Evolutionary conservation across 495 filamentous ascomycete genomes (phyloP).

Genomic region (Aspergillus nidulans): DNA sequence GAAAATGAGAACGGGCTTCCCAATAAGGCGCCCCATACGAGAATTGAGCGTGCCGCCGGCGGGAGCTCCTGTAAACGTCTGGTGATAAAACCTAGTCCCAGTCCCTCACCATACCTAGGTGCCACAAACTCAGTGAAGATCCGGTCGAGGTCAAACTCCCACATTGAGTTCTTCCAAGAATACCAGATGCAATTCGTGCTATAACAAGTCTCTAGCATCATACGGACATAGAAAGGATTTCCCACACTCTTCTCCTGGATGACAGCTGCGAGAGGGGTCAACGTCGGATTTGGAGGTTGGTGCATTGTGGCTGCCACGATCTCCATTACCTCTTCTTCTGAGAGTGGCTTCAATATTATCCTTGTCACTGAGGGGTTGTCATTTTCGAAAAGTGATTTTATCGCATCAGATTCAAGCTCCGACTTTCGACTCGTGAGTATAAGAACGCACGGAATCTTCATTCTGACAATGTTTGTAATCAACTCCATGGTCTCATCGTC

Average conservation of each 20-base stretch:
- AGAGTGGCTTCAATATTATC: constrained; percentile 62
- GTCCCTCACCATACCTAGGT: constrained; percentile 68
- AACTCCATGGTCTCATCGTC: constrained; percentile 81
- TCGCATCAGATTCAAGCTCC: constrained; percentile 34
- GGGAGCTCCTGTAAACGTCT: constrained; percentile 73
- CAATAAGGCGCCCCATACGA: constrained; percentile 81
- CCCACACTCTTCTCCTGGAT: constrained; percentile 78
- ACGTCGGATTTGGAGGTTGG: constrained; percentile 30
- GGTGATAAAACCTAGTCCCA: constrained; percentile 74
- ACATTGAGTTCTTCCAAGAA: constrained; percentile 70
- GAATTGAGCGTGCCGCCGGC: constrained; percentile 62
- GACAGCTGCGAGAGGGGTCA: constrained; percentile 55
- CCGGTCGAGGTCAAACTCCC: constrained; percentile 80
- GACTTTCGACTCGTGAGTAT: constrained; percentile 53
- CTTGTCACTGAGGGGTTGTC: constrained; percentile 52
- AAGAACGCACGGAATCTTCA: constrained; percentile 71
- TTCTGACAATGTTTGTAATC: constrained; percentile 65
- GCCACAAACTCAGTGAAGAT: constrained; percentile 79
- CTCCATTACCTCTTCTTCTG: constrained; percentile 67
- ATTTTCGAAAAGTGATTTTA: constrained; percentile 40
- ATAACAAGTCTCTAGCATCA: constrained; percentile 86
- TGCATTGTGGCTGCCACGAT: constrained; percentile 75
- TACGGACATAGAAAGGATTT: constrained; percentile 83
- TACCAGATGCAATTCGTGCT: constrained; percentile 85
- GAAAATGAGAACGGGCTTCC: constrained; percentile 77